phyloP scores from a whole-genome alignment of 768 basidiomycete species.

The Lentinula boryana region DNA sequence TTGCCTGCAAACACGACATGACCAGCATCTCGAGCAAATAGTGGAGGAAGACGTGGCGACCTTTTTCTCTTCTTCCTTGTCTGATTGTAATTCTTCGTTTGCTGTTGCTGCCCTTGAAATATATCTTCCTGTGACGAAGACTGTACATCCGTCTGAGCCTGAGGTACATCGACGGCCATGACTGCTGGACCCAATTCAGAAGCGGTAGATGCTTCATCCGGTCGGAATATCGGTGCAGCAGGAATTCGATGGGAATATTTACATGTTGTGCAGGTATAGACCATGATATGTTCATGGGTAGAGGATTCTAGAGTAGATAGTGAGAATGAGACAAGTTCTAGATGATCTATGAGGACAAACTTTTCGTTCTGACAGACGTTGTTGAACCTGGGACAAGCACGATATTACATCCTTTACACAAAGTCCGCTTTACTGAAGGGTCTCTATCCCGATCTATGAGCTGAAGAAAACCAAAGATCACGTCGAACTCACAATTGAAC shows the following conservation, averaged over 20 bases:
- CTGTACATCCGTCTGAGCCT: not conserved
- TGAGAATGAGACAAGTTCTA: not conserved
- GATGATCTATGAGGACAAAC: slow-evolving; percentile 31
- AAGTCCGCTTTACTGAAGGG: slow-evolving; percentile 73
- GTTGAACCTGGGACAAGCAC: slow-evolving; percentile 67
- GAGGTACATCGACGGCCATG: not conserved
- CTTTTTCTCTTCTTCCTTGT: slow-evolving; percentile 19
- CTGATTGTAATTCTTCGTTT: not conserved
- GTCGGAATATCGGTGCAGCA: slow-evolving; percentile 41
- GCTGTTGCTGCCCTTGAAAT: not conserved
- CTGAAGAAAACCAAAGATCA: not conserved
- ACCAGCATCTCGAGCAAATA: slow-evolving; percentile 58
- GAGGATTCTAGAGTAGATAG: slow-evolving; percentile 20
- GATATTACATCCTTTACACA: slow-evolving; percentile 65
- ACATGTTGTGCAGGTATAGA: slow-evolving; percentile 58
- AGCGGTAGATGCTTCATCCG: not conserved
- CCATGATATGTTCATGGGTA: slow-evolving; percentile 48
- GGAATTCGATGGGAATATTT: slow-evolving; percentile 58
- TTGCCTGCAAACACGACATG: slow-evolving; percentile 68
- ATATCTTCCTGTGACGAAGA: not conserved
- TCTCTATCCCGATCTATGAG: slow-evolving; percentile 41
- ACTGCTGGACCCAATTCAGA: not conserved
- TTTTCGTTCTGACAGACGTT: slow-evolving; percentile 55
- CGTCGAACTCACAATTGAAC: slow-evolving; percentile 58
- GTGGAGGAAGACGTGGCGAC: slow-evolving; percentile 40